A percentile compares a stretch with the other conserved stretches of the same genome.
These are phyloP conservation scores for Flaveria robusta DNA, from an alignment of 129 eudicot genomes.

Conservation along the genomic window DNA sequence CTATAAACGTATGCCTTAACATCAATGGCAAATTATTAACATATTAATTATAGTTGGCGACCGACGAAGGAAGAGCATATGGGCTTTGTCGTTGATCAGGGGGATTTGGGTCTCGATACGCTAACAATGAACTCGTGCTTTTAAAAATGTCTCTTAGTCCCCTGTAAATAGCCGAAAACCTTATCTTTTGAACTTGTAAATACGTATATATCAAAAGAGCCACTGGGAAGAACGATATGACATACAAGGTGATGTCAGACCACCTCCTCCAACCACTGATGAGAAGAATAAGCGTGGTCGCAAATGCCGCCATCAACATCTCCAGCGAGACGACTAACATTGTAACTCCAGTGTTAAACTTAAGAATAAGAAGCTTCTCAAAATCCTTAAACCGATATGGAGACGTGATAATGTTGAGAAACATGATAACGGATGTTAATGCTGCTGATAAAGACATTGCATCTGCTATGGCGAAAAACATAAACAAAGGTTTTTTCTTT, in stretches of 20 bases:
- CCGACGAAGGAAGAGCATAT: conserved; percentile 6
- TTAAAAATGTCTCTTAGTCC: background rate
- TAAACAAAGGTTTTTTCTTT: conserved; percentile 26
- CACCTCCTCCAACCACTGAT: conserved; percentile 31
- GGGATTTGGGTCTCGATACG: background rate
- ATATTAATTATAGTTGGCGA: background rate
- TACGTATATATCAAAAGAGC: conserved; percentile 8
- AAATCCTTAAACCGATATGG: conserved; percentile 41
- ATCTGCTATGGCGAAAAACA: conserved; percentile 31
- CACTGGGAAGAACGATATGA: conserved; percentile 43
- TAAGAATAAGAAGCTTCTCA: conserved; percentile 21
- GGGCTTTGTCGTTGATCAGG: background rate
- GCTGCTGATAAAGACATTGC: conserved; percentile 42
- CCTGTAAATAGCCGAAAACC: background rate
- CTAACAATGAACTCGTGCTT: background rate
- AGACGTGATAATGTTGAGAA: conserved; percentile 42
- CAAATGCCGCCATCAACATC: conserved; percentile 49
- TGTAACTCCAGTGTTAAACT: conserved; percentile 28
- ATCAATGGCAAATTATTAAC: background rate
- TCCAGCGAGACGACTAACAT: conserved; percentile 35
- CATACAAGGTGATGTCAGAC: conserved; percentile 40
- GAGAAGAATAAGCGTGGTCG: conserved; percentile 39
- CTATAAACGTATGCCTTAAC: too few species aligned
- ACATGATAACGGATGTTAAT: conserved; percentile 39
- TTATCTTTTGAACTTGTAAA: background rate